Evolutionary conservation across 441 rosid species (phyloP), one percentile per base, ranked within the genome.

Genomic region (Raphanus hybrid): DNA sequence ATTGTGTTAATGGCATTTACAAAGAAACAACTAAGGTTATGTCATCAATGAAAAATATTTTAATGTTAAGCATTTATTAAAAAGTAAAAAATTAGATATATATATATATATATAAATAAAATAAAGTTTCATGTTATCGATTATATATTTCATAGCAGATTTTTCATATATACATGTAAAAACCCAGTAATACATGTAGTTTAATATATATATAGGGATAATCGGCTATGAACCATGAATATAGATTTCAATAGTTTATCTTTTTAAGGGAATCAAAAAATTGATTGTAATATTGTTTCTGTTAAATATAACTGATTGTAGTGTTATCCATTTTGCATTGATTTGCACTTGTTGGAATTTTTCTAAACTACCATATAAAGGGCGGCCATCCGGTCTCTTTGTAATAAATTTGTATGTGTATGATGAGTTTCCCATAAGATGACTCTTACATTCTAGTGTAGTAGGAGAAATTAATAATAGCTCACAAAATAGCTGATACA

Each of bases 401-500:
- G n/a, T n/a, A n/a, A 23, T 23, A 23, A 23, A 23, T 23, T 23
- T 23, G 26, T 8, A 20, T 63, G 48, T 63, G 8, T 15, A 0
- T 35, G 20, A 8, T 63, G 27, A 63, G 5, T 69, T 32, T 2
- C 52, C 34, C 8, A 15, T 50, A 8, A 68, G 15, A 20, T 50
- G 52, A 59, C 16, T 59, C 15, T 27, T 11, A 3, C 35, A 3
- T 69, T 9, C 39, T 50, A 27, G 11, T 14, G 15, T 60, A 26
- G 1, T 6, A n/a, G n/a, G n/a, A n/a, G n/a, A n/a, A 45, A 23
- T 52, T 15, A 3, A 11, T 26, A 45, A 26, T 7, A 45, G 39
- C n/a, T 8, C 9, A 64, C 8, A 59, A 57, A 57, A 57, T 58
- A 58, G 63, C 34, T 58, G n/a, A 50, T 8, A 48, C 60, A 52